Percentiles rank a stretch among this genome's conserved stretches.
phyloP scores from a whole-genome alignment of 2,329 filamentous ascomycete species.

The Talaromyces sp. region DNA sequence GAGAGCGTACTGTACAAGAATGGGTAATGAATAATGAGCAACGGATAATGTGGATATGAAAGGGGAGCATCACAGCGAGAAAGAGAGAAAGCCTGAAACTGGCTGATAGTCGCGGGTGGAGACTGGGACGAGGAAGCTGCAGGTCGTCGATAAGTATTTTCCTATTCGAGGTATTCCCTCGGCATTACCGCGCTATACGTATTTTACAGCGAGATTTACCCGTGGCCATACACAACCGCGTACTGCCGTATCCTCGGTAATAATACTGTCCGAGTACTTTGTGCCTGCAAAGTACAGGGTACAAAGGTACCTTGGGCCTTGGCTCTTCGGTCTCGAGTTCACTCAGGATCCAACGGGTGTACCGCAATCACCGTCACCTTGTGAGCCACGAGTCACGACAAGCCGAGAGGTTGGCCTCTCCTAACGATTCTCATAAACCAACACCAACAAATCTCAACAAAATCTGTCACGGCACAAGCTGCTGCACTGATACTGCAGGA shows the following conservation, averaged over 20 bases:
- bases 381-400: too few species aligned
- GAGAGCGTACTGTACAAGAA: neutral
- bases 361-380: neutral
- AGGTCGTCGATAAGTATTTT: constrained; percentile 18
- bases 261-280: neutral
- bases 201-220: neutral
- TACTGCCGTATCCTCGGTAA: neutral
- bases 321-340: too few species aligned
- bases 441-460: neutral
- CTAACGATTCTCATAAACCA: neutral
- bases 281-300: neutral
- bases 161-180: constrained; percentile 19
- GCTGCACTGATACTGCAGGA: neutral
- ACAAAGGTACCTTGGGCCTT: too few species aligned
- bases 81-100: constrained; percentile 4
- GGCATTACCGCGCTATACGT: constrained; percentile 10
- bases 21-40: neutral
- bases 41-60: constrained; percentile 3
- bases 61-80: neutral
- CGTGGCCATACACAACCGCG: neutral
- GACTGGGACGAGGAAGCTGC: constrained; percentile 4
- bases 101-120: constrained; percentile 12
- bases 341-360: neutral
- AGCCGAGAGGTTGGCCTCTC: neutral
- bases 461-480: neutral